Evolutionary conservation across 257 asterid species (phyloP).

Genomic region (Solanum paucissectum): DNA sequence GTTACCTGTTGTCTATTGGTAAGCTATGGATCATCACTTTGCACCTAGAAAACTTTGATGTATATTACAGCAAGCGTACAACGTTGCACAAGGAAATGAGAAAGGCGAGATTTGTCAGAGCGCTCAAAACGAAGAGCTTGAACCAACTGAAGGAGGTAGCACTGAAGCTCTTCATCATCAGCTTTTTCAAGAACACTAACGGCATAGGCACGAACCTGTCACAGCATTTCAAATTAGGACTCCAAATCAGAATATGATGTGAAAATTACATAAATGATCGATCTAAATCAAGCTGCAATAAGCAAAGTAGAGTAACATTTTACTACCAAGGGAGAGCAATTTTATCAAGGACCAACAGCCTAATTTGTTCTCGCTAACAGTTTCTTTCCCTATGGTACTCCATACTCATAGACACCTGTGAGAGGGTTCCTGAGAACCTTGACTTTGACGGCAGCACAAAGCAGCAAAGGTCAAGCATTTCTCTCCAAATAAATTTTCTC

Average conservation of each 20-base stretch:
- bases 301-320: background rate
- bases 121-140: conserved; percentile 99
- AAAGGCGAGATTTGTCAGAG: conserved; percentile 83
- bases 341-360: background rate
- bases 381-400: background rate
- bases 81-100: conserved; percentile 91
- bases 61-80: conserved; percentile 43
- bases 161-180: conserved; percentile 98
- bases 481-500: background rate
- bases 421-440: background rate
- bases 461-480: background rate
- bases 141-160: conserved; percentile 96
- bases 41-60: conserved; percentile 5
- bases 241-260: background rate
- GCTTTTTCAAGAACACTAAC: conserved; percentile 95
- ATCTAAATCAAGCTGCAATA: background rate
- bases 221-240: conserved; percentile 4
- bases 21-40: background rate
- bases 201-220: conserved; percentile 91
- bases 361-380: background rate
- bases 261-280: background rate
- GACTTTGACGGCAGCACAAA: background rate
- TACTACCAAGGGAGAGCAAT: background rate
- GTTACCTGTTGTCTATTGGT: background rate
- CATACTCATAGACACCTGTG: background rate